phyloP scores from a whole-genome alignment of 495 filamentous ascomycete genomes.

The Niebla homalea region DNA sequence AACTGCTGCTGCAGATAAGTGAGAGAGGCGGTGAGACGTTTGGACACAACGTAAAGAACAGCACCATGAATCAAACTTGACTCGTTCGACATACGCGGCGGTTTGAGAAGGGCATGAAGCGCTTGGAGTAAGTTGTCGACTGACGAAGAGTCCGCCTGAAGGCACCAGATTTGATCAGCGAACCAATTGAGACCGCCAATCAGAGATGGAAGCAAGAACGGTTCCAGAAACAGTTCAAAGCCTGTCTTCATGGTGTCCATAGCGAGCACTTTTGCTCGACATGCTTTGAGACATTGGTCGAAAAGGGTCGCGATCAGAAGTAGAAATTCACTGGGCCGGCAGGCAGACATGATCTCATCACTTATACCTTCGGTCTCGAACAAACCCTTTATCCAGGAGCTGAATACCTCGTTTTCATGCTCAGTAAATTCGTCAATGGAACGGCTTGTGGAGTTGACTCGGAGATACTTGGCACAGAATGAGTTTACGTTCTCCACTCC shows the following conservation, averaged over 20 bases:
- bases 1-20: constrained; percentile 56
- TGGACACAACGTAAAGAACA: constrained; percentile 70
- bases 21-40: constrained; percentile 61
- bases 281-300: constrained; percentile 67
- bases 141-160: constrained; percentile 26
- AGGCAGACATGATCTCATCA: constrained; percentile 84
- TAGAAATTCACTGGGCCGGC: constrained; percentile 89
- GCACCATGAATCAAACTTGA: constrained; percentile 68
- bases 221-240: constrained; percentile 81
- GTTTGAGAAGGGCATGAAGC: constrained; percentile 60
- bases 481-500: constrained; percentile 47
- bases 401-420: constrained; percentile 64
- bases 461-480: constrained; percentile 68
- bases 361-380: constrained; percentile 73
- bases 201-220: constrained; percentile 78
- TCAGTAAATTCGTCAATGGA: constrained; percentile 52
- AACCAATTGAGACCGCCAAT: constrained; percentile 72
- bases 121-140: constrained; percentile 54
- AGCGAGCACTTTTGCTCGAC: constrained; percentile 52
- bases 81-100: constrained; percentile 65
- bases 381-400: constrained; percentile 74
- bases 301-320: constrained; percentile 81
- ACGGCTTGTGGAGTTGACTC: constrained; percentile 45
- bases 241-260: constrained; percentile 77
- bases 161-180: constrained; percentile 66